Evolutionary conservation across 768 basidiomycete species (phyloP), one percentile per base, ranked within the genome.

Genomic region (Mrakia blollopis): DNA sequence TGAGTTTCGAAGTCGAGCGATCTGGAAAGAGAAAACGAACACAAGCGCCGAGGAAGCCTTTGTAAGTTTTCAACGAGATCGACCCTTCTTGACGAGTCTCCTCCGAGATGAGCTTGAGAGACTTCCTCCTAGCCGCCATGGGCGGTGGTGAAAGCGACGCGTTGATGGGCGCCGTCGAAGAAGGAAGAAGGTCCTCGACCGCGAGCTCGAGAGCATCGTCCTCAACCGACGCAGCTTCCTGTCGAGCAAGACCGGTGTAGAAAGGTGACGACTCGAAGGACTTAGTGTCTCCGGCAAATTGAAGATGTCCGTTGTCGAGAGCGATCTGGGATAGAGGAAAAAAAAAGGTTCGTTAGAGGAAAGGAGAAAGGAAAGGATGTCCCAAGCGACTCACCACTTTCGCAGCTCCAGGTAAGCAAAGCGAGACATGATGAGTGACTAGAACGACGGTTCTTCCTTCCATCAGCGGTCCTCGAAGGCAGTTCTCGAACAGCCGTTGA

Each of bases 21-120:
- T 3, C n/a, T 2, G 57, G 25, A 13, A n/a, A 13, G 57, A 28
- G 28, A 28, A 8, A 28, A 74, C 74, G 41, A 39, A 74, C 74
- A 30, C 76, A 77, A 25, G 76, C 69, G 0, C 3, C 16, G 10
- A 77, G n/a, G 30, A 77, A 77, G n/a, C 13, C 32, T 7, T 13
- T 11, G 54, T 77, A 77, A 7, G 70, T 52, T 0, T n/a, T 50
- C n/a, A 70, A 32, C 10, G 74, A 75, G 32, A 75, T 69, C 16
- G 35, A 44, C 16, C 74, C 74, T 23, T 35, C 47, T 21, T 68
- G 28, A n/a, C 74, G 65, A 7, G n/a, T 41, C 50, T 75, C 74
- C 30, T 92, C 91, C 30, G 85, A 91, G 89, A 94, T 47, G n/a
- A 75, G 74, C 74, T 75, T 92, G 0, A 91, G 91, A 1, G 90